phyloP scores from a whole-genome alignment of 495 filamentous ascomycete species.

The Achaetomiella virescens region DNA sequence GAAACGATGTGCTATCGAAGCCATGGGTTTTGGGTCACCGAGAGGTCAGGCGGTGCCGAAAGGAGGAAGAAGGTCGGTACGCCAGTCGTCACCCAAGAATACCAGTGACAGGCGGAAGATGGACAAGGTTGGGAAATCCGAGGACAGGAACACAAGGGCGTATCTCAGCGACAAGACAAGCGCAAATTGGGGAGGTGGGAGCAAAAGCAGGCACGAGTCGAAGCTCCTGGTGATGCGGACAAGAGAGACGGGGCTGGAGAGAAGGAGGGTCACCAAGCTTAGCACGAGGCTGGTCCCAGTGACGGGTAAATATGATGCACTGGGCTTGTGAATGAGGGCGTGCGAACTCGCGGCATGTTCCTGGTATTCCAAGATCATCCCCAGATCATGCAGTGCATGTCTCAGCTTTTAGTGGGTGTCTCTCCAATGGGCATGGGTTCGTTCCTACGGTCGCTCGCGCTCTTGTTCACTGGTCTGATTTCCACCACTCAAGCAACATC shows the following conservation, averaged over 20 bases:
- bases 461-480: background rate
- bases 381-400: background rate
- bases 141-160: background rate
- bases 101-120: constrained; percentile 33
- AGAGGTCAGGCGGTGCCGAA: constrained; percentile 50
- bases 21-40: constrained; percentile 60
- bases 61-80: constrained; percentile 37
- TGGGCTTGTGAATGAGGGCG: constrained; percentile 20
- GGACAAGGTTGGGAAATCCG: constrained; percentile 9
- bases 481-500: background rate
- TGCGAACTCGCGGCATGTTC: background rate
- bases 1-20: constrained; percentile 53
- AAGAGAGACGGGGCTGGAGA: constrained; percentile 21
- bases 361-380: no score
- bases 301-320: constrained; percentile 24
- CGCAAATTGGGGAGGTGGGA: background rate
- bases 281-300: constrained; percentile 13
- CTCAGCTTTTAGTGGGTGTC: background rate
- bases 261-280: constrained; percentile 8
- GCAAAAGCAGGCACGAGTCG: background rate
- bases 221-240: background rate
- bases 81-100: constrained; percentile 31
- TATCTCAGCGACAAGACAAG: background rate
- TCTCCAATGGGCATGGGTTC: background rate
- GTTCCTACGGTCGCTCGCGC: background rate